A percentile compares a stretch with the other conserved stretches of the same genome.
phyloP scores from a whole-genome alignment of 2,329 filamentous ascomycete species.

The Periconia sp. region DNA sequence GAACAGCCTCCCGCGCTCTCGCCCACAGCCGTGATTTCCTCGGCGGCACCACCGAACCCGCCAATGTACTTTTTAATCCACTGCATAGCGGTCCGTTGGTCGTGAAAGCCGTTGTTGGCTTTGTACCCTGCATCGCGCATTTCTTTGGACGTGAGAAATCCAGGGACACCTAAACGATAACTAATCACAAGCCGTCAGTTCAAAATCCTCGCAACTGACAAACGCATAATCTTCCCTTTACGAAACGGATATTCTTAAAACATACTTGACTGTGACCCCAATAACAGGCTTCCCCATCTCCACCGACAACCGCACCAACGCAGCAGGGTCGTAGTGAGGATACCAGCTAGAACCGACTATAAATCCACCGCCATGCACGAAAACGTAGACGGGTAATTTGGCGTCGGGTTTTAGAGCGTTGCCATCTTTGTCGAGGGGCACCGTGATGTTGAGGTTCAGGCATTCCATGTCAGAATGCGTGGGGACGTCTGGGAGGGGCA shows the following conservation, averaged over 20 bases:
- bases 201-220: too few species aligned
- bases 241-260: too few species aligned
- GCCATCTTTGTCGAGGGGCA: constrained; percentile 38
- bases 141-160: constrained; percentile 51
- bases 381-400: constrained; percentile 54
- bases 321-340: constrained; percentile 53
- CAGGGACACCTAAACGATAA: constrained; percentile 34
- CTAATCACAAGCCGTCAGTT: constrained; percentile 13
- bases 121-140: constrained; percentile 47
- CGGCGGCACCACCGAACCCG: constrained; percentile 43
- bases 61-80: constrained; percentile 42
- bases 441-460: constrained; percentile 56
- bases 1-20: constrained; percentile 53
- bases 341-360: constrained; percentile 54
- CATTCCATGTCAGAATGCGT: constrained; percentile 52
- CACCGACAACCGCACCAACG: constrained; percentile 49
- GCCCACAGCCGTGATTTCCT: constrained; percentile 46
- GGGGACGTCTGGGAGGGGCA: constrained; percentile 43
- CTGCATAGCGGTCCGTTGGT: constrained; percentile 39
- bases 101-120: constrained; percentile 37
- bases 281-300: constrained; percentile 51
- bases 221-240: too few species aligned
- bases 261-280: constrained; percentile 49
- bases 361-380: constrained; percentile 58
- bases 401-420: constrained; percentile 16